phyloP scores from a whole-genome alignment of 1,139 yeast genomes.

The Hemisphaericaspora xylanilytica region DNA sequence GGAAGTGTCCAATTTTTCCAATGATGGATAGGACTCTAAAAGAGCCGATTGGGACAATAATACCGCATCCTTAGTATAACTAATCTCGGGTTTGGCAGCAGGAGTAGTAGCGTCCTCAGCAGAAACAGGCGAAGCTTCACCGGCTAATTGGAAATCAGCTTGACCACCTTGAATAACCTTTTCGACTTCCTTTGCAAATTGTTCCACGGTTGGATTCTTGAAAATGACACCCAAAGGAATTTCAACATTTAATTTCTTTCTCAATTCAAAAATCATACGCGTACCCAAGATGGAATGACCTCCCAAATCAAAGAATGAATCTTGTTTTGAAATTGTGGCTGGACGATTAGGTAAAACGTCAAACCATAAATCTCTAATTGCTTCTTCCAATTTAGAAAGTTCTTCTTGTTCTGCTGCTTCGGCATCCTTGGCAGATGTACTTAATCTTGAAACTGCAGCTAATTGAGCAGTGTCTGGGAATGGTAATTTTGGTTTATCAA shows the following conservation, averaged over 20 bases:
- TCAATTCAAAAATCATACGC: constrained; percentile 88
- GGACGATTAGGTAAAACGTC: constrained; percentile 84
- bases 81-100: constrained; percentile 30
- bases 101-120: constrained; percentile 4
- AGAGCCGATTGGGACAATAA: constrained; percentile 49
- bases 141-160: constrained; percentile 39
- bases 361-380: constrained; percentile 80
- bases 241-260: constrained; percentile 74
- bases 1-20: constrained; percentile 27
- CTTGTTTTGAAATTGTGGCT: constrained; percentile 68
- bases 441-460: constrained; percentile 56
- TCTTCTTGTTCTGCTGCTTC: constrained; percentile 38
- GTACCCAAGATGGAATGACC: constrained; percentile 98
- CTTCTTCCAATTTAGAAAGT: constrained; percentile 62
- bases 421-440: constrained; percentile 29
- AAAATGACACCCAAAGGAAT: constrained; percentile 88
- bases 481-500: constrained; percentile 95
- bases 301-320: constrained; percentile 94
- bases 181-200: constrained; percentile 73
- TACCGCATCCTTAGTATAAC: constrained; percentile 76
- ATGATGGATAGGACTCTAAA: constrained; percentile 33
- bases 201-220: constrained; percentile 80
- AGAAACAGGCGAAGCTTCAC: constrained; percentile 18
- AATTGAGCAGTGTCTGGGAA: constrained; percentile 91
- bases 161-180: constrained; percentile 50